A percentile compares a stretch with the other conserved stretches of the same genome.
These are phyloP conservation scores for thale cress (Arabidopsis thaliana) DNA, from an alignment of 345 rosid genomes.

Conservation along the genomic window TAIR10.1 NC_003075.7:887501-888000, in stretches of 20 bases:
- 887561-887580: conserved; percentile 47
- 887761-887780: conserved; percentile 62
- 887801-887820: not conserved
- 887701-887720: conserved; percentile 78
- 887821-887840: conserved; percentile 16
- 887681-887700: conserved; percentile 93
- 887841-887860: conserved; percentile 8
- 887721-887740: conserved; percentile 87
- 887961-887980: not conserved
- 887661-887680: conserved; percentile 96
- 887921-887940: conserved; percentile 1
- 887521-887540: conserved; percentile 8
- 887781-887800: conserved; percentile 13
- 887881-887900: conserved; percentile 25
- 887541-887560: conserved; percentile 18
- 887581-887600: conserved; percentile 47
- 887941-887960: conserved; percentile 11
- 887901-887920: not conserved
- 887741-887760: conserved; percentile 79
- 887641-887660: conserved; percentile 96
- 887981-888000: conserved; percentile 1
- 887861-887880: not conserved
- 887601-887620: conserved; percentile 99
- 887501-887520: conserved; percentile 4
- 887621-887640: conserved; percentile 98